These are phyloP conservation scores for Juncus effusus DNA, from an alignment of 176 grass and related monocot genomes.

Conservation along the genomic window DNA sequence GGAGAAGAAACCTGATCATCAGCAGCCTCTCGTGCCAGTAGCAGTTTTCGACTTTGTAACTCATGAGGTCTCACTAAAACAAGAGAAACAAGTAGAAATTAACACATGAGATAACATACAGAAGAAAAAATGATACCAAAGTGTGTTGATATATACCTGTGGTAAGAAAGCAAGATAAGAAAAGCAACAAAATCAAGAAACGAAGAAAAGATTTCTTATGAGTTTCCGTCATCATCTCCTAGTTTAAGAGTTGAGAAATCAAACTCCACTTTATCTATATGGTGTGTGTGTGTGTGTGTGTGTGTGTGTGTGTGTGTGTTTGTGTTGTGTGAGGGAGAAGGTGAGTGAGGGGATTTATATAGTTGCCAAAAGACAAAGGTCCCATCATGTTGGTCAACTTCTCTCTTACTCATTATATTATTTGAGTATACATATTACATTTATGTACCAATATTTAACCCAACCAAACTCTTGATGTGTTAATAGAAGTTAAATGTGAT, in stretches of 20 bases:
- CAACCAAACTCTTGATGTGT: too few relatives aligned
- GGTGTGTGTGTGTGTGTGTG: conserved; percentile 2
- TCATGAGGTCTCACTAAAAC: conserved; percentile 14
- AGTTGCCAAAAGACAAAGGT: conserved; percentile 8
- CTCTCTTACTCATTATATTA: conserved; percentile 1
- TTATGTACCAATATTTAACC: too few relatives aligned
- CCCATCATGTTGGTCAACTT: conserved; percentile 29
- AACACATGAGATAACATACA: not conserved
- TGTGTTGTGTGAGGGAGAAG: not conserved
- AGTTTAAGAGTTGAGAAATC: not conserved
- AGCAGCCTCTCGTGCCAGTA: not conserved
- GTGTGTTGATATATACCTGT: conserved; percentile 2
- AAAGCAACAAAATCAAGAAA: conserved; percentile 34
- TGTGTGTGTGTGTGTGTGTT: not conserved
- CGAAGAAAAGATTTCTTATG: conserved; percentile 37
- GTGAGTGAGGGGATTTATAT: not conserved
- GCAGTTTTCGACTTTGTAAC: conserved; percentile 1
- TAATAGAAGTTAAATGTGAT: too few relatives aligned
- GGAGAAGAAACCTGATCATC: conserved; percentile 7
- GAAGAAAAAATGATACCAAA: not conserved
- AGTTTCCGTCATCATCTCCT: conserved; percentile 12
- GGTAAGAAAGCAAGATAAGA: conserved; percentile 42
- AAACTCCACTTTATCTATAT: not conserved
- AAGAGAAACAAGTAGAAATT: not conserved
- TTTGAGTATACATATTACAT: too few relatives aligned